Conservation (phyloP, 129 eudicot genomes). For the Mikania micrantha region DNA sequence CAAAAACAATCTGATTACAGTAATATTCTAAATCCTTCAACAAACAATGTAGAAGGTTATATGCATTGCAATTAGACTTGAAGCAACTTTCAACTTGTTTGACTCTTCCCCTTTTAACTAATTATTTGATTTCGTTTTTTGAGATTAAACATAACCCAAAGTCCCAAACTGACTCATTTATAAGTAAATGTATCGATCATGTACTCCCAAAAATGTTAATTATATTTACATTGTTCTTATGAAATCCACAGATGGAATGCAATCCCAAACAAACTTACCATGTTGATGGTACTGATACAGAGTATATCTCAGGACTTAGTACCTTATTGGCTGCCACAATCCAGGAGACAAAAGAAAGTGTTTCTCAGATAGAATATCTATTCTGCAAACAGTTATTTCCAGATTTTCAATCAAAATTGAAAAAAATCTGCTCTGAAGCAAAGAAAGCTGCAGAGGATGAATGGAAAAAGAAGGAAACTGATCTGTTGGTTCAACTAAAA, state of each 20-base stretch:
- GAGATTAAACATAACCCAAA: neutral
- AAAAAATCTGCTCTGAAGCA: conserved; percentile 51
- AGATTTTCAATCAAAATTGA: conserved; percentile 49
- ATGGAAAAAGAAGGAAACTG: conserved; percentile 54
- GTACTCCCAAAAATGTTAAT: neutral
- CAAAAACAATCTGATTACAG: neutral
- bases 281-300: conserved; percentile 48
- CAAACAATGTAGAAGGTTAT: neutral
- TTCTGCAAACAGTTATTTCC: conserved; percentile 87
- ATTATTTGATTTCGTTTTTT: neutral
- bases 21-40: neutral
- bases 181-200: neutral
- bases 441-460: conserved; percentile 60
- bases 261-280: conserved; percentile 25
- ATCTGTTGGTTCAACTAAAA: conserved; percentile 39
- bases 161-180: neutral
- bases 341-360: conserved; percentile 81
- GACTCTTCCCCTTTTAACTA: neutral
- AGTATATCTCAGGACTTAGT: conserved; percentile 69
- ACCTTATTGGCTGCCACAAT: conserved; percentile 78
- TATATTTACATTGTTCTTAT: conserved; percentile 3
- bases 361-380: conserved; percentile 79
- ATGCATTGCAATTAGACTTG: neutral
- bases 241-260: conserved; percentile 46
- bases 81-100: neutral